A percentile compares a stretch with the other conserved stretches of the same genome.
These are phyloP conservation scores for Rhodosorus marinus DNA, from an alignment of 23 red algal species.

Conservation along the genomic window DNA sequence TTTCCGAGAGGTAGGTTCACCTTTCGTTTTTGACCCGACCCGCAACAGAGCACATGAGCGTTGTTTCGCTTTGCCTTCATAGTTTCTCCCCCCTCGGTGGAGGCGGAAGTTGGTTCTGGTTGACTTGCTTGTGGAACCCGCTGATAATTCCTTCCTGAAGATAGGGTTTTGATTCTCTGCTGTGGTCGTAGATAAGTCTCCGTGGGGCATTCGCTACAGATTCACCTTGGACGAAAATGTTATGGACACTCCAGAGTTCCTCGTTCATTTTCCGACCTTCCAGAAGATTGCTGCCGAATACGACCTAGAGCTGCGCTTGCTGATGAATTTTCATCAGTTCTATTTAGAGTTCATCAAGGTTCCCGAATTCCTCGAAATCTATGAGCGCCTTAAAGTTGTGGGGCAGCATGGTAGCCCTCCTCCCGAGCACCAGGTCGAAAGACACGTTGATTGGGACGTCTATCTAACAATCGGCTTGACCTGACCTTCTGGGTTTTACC, in stretches of 20 bases:
- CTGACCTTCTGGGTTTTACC: too few species aligned
- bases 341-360: conserved; percentile 4
- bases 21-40: too few species aligned
- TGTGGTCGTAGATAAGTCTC: conserved; percentile 3
- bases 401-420: conserved; percentile 28
- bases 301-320: conserved; percentile 54
- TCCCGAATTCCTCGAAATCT: not conserved
- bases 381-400: conserved; percentile 25
- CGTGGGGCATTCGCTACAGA: conserved; percentile 66
- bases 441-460: too few species aligned
- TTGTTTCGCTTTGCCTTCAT: too few species aligned
- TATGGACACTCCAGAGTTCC: conserved; percentile 69
- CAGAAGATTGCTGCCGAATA: conserved; percentile 47
- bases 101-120: too few species aligned
- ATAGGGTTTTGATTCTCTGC: too few species aligned
- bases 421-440: too few species aligned
- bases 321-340: conserved; percentile 82
- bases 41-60: too few species aligned
- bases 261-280: conserved; percentile 67
- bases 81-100: too few species aligned
- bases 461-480: too few species aligned
- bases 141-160: too few species aligned
- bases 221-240: conserved; percentile 79
- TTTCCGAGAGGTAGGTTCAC: not conserved
- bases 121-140: too few species aligned